Base-by-base conservation (phyloP, 73 alveolate genomes). In the Vitrella brassicaformis region DNA sequence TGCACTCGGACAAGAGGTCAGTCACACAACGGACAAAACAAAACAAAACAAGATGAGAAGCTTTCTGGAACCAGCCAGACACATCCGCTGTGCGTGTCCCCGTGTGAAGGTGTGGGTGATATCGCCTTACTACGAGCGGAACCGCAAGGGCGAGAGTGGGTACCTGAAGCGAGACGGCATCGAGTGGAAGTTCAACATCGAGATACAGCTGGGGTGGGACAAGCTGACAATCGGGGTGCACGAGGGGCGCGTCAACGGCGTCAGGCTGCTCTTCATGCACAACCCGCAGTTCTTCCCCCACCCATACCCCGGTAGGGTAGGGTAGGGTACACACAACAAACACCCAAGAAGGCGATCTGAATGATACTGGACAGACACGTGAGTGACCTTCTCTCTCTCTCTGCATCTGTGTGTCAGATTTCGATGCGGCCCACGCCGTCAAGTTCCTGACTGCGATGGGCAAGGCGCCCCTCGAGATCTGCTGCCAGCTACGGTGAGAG, bases 71-170 rank as follows among this genome's bases (percentile, higher is more conserved):
- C n/a, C n/a, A n/a, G n/a, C n/a, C n/a, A n/a, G n/a, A n/a, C n/a
- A n/a, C n/a, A n/a, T n/a, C n/a, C n/a, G n/a, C n/a, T n/a, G n/a
- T n/a, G n/a, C n/a, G n/a, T n/a, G n/a, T n/a, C n/a, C n/a, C n/a
- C 22, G 4, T 39, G 56, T 39, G 56, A 4, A 39, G 56, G 56
- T 39, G n/a, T 67, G 80, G 71, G 93, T 95, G 73, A 92, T 95
- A n/a, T 82, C 95, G 27, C 99, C 99, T 29, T 94, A 91, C 83
- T 95, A 94, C 87, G 93, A 91, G 67, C 86, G 85, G 71, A 93
- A 91, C 86, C 86, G 77, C 27, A 76, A 75, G 86, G 98, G 98
- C 10, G 89, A 85, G 46, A 80, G 95, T 25, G 93, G 93, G 71
- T 90, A 90, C 76, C 81, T 95, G 68, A 82, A 88, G 18, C 68